These are phyloP conservation scores for Erodium moschatum DNA, from an alignment of 441 rosid species.

Conservation along the genomic window DNA sequence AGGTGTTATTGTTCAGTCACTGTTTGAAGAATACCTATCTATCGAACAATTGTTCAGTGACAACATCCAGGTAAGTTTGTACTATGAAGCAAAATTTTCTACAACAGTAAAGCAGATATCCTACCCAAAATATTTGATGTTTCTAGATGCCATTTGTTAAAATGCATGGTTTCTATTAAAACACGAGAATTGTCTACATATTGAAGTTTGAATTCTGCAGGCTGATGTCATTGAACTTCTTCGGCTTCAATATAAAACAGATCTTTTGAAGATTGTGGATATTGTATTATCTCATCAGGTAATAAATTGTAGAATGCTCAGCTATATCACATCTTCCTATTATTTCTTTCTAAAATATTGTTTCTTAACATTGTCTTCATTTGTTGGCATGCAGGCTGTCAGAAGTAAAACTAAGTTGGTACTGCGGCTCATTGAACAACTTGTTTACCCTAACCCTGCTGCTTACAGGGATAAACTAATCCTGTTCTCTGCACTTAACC, in stretches of 20 bases:
- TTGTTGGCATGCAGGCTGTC: constrained; percentile 59
- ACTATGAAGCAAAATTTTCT: neutral
- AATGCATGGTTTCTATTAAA: constrained; percentile 4
- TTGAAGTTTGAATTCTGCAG: constrained; percentile 29
- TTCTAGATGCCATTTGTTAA: constrained; percentile 9
- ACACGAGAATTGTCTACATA: constrained; percentile 3
- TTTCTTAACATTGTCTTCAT: neutral
- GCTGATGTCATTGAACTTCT: constrained; percentile 98
- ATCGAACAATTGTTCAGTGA: constrained; percentile 94
- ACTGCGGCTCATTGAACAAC: constrained; percentile 89
- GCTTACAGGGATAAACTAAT: constrained; percentile 94
- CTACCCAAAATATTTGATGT: constrained; percentile 14
- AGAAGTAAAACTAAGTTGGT: constrained; percentile 87
- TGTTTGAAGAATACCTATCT: constrained; percentile 88
- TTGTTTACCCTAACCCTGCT: constrained; percentile 98
- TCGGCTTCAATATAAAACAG: constrained; percentile 92
- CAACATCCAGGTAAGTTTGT: constrained; percentile 61
- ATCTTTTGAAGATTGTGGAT: constrained; percentile 89
- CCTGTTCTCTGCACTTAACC: constrained; percentile 84
- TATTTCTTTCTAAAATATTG: constrained; percentile 1
- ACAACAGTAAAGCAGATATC: constrained; percentile 8
- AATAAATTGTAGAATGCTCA: constrained; percentile 21
- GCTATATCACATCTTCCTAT: constrained; percentile 9
- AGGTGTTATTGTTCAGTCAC: constrained; percentile 82
- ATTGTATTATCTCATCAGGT: constrained; percentile 99